Percentiles rank a stretch among this genome's conserved stretches.
phyloP scores from a whole-genome alignment of 306 rosid species.

The Cucumis hystrix region DNA sequence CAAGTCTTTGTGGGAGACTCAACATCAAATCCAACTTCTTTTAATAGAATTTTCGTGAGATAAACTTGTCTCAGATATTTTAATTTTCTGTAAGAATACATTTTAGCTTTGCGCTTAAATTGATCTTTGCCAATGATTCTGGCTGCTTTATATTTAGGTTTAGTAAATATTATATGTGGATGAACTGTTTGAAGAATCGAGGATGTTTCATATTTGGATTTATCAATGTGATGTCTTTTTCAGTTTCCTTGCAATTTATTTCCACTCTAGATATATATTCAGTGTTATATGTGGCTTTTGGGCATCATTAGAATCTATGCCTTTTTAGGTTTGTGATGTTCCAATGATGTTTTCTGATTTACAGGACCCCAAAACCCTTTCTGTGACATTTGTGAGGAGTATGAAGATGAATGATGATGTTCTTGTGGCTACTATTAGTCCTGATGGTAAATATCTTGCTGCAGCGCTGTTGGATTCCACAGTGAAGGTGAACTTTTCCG shows the following conservation, averaged over 20 bases:
- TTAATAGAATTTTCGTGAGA: neutral
- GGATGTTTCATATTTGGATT: neutral
- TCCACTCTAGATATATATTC: neutral
- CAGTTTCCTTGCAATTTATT: neutral
- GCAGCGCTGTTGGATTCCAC: conserved; percentile 72
- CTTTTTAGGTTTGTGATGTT: neutral
- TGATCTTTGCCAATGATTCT: neutral
- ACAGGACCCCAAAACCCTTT: conserved; percentile 55
- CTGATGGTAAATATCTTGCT: conserved; percentile 79
- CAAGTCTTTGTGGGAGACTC: no score
- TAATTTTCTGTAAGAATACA: neutral
- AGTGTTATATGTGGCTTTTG: neutral
- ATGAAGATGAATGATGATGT: conserved; percentile 87
- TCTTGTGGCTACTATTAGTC: conserved; percentile 70
- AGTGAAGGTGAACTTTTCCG: conserved; percentile 54
- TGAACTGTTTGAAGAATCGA: neutral
- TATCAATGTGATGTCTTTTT: neutral
- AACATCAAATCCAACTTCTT: no score
- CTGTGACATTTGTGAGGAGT: conserved; percentile 48
- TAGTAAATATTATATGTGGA: neutral
- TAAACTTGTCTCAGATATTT: neutral
- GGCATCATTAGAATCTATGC: neutral
- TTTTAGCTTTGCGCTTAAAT: neutral
- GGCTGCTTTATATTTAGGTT: neutral
- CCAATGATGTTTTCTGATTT: conserved; percentile 15